phyloP scores from a whole-genome alignment of 352 stramenopile genomes.

The Globisporangium acanthophoron region DNA sequence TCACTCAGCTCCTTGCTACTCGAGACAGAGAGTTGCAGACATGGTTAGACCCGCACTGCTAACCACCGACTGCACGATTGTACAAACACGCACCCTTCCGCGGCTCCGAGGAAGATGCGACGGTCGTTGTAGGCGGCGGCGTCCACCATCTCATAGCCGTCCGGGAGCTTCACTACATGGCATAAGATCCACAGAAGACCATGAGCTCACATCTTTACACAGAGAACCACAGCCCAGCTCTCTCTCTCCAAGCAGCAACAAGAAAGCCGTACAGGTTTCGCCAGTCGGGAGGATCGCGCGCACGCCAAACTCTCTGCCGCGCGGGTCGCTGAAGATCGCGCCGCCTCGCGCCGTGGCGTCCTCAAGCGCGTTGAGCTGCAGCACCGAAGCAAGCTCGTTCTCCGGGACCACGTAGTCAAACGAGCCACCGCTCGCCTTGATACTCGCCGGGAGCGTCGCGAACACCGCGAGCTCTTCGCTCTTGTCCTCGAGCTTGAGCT shows the following conservation, averaged over 20 bases:
- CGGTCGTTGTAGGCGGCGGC: slow-evolving; percentile 48
- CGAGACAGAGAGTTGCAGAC: not conserved
- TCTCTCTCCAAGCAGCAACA: too few species aligned
- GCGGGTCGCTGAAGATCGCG: slow-evolving; percentile 56
- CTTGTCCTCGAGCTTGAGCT: slow-evolving; percentile 66
- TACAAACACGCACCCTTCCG: slow-evolving; percentile 50
- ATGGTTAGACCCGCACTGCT: not conserved
- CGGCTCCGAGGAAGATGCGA: slow-evolving; percentile 58
- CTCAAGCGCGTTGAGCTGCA: slow-evolving; percentile 30
- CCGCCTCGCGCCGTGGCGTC: slow-evolving; percentile 17
- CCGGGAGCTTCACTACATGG: slow-evolving; percentile 44
- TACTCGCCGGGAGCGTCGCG: slow-evolving; percentile 38
- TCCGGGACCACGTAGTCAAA: slow-evolving; percentile 13
- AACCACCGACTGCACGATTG: not conserved
- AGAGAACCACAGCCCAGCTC: not conserved
- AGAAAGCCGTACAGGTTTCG: slow-evolving; percentile 18
- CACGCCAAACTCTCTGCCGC: slow-evolving; percentile 56
- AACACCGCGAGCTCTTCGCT: slow-evolving; percentile 44
- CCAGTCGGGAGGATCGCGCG: slow-evolving; percentile 43
- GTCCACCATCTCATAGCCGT: slow-evolving; percentile 40
- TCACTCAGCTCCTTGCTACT: slow-evolving; percentile 70
- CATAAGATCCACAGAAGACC: not conserved
- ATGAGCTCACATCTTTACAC: not conserved
- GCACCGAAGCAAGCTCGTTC: slow-evolving; percentile 19
- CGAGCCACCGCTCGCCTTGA: slow-evolving; percentile 17